A percentile compares a stretch with the other conserved stretches of the same genome.
These are phyloP conservation scores for Fusarium anthophilum DNA, from an alignment of 2,329 filamentous ascomycete genomes.

Conservation along the genomic window DNA sequence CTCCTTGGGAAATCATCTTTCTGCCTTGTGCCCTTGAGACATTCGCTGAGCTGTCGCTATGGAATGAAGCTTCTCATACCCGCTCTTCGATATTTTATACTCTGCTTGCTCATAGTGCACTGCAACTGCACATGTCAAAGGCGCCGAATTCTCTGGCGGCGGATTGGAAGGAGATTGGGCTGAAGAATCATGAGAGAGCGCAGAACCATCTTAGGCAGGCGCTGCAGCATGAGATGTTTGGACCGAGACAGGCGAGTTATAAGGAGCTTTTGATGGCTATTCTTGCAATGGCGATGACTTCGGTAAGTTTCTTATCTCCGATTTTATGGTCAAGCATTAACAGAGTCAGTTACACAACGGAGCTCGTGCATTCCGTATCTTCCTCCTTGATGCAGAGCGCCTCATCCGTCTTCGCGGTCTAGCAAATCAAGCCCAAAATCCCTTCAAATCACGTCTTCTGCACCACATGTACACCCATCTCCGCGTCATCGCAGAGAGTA, in stretches of 20 bases:
- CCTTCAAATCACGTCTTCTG: slow-evolving; percentile 53
- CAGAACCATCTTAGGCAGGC: slow-evolving; percentile 47
- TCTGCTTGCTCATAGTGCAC: slow-evolving; percentile 54
- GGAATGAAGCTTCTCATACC: slow-evolving; percentile 51
- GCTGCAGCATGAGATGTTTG: slow-evolving; percentile 46
- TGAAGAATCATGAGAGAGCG: slow-evolving; percentile 43
- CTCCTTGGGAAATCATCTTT: slow-evolving; percentile 56
- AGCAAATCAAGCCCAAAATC: slow-evolving; percentile 45
- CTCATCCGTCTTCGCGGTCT: slow-evolving; percentile 52
- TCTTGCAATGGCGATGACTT: slow-evolving; percentile 43
- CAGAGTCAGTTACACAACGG: slow-evolving; percentile 25
- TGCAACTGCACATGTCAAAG: slow-evolving; percentile 47
- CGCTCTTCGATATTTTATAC: slow-evolving; percentile 51
- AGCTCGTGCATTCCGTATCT: slow-evolving; percentile 25
- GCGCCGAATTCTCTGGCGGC: slow-evolving; percentile 1
- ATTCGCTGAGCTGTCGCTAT: slow-evolving; percentile 53
- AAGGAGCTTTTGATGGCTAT: slow-evolving; percentile 57
- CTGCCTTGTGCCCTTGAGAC: slow-evolving; percentile 53
- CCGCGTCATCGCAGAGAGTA: slow-evolving; percentile 57
- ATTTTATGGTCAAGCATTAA: fast-evolving
- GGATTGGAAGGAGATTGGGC: slow-evolving; percentile 44
- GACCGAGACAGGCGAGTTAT: slow-evolving; percentile 51
- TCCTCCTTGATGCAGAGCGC: slow-evolving; percentile 54
- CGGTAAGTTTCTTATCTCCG: not conserved
- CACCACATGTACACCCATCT: slow-evolving; percentile 59